phyloP scores from a whole-genome alignment of 331 rosid genomes.

The Prunus yedoensis region DNA sequence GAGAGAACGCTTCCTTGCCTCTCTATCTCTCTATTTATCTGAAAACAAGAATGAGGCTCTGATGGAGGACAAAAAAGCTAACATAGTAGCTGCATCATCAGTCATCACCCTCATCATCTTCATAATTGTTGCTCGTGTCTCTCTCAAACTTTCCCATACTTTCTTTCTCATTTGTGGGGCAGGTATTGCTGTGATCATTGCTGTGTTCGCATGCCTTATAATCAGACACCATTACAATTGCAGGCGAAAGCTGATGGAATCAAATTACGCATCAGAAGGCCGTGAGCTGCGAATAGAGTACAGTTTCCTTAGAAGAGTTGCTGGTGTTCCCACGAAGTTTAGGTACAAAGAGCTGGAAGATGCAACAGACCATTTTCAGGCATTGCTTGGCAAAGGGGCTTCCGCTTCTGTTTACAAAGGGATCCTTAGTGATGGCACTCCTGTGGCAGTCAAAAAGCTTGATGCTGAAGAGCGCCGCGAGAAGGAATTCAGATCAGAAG shows the following conservation, averaged over 20 bases:
- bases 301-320: slow-evolving; percentile 81
- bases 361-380: slow-evolving; percentile 68
- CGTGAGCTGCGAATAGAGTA: slow-evolving; percentile 87
- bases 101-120: slow-evolving; percentile 47
- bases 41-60: slow-evolving; percentile 18
- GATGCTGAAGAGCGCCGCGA: slow-evolving; percentile 61
- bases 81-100: slow-evolving; percentile 38
- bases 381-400: slow-evolving; percentile 68
- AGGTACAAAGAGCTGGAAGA: slow-evolving; percentile 73
- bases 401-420: slow-evolving; percentile 87
- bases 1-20: not conserved
- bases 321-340: slow-evolving; percentile 78
- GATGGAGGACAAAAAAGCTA: slow-evolving; percentile 71
- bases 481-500: slow-evolving; percentile 78
- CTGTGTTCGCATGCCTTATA: slow-evolving; percentile 48
- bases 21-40: not conserved
- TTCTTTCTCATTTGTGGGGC: slow-evolving; percentile 85
- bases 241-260: slow-evolving; percentile 48
- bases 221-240: slow-evolving; percentile 54
- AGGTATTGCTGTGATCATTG: slow-evolving; percentile 49
- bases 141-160: slow-evolving; percentile 42
- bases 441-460: slow-evolving; percentile 79
- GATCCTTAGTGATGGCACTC: slow-evolving; percentile 68
- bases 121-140: slow-evolving; percentile 48
- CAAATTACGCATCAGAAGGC: slow-evolving; percentile 59